Base-by-base conservation (phyloP, 176 grass and related monocot species). In the Triticum turgidum region DNA sequence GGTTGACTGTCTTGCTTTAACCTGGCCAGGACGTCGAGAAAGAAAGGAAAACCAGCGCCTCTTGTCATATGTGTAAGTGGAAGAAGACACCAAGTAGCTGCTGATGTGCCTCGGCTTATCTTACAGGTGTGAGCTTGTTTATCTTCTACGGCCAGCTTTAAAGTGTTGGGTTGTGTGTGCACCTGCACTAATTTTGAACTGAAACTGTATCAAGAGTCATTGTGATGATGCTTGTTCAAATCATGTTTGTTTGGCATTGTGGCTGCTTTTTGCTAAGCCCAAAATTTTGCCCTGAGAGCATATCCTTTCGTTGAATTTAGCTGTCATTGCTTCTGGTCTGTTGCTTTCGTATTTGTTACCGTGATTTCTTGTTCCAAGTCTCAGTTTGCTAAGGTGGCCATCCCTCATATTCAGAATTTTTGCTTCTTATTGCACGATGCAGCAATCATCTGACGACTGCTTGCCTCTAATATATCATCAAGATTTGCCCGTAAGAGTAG, bases 41-140 rank as follows among this genome's bases (percentile, higher is more conserved):
- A 21, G 56, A 59, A 59, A 42, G 49, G 29, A 1, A 30, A 18
- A 33, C 29, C 42, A 5, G 18, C 63, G 44, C 65, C 25, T 51
- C 25, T 76, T 25, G 11, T 42, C 37, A 81, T 67, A 32, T 41
- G 73, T 45, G 21, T 11, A 6, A 51, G n/a, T 72, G 32, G 42
- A 25, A 52, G 14, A 75, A 79, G 33, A 15, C 25, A 41, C 64
- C 8, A 33, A 34, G 42, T 41, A 69, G 27, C 35, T 83, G 25
- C 24, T 52, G 49, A 70, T 70, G 61, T 61, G 27, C 76, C 80
- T 84, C 80, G 27, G 44, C 21, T 44, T 38, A 61, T 51, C 64
- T 80, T 79, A 34, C 25, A 49, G 65, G 65, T 59, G 64, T 65
- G 78, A 44, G 71, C 63, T 85, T 82, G 86, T 80, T 75, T 75